phyloP scores from a whole-genome alignment of 2,329 filamentous ascomycete species.

The Eutypa lata region DNA sequence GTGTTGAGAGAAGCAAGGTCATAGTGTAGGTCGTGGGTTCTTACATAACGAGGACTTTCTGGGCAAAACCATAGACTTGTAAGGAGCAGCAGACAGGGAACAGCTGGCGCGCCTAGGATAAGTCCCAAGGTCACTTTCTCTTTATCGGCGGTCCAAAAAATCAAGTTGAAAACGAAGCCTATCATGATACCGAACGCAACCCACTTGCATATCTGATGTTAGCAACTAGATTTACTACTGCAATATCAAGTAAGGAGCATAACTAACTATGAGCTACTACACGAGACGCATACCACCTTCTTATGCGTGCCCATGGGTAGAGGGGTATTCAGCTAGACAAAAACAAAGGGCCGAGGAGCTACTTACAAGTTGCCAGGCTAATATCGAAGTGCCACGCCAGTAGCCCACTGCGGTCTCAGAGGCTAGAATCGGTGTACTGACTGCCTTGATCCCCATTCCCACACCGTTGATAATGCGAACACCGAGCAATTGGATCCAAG shows the following conservation, averaged over 20 bases:
- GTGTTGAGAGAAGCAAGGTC: no score
- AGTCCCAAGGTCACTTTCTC: slow-evolving; percentile 20
- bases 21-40: neutral
- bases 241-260: no score
- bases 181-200: slow-evolving; percentile 23
- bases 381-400: slow-evolving; percentile 45
- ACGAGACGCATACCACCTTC: no score
- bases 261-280: no score
- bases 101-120: slow-evolving; percentile 34
- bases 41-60: slow-evolving; percentile 34
- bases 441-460: slow-evolving; percentile 47
- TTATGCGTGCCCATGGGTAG: no score
- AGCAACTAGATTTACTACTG: neutral
- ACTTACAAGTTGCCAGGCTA: slow-evolving; percentile 40
- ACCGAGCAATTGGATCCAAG: slow-evolving; percentile 31
- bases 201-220: slow-evolving; percentile 6
- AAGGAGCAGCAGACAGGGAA: slow-evolving; percentile 32
- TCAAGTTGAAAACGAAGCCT: slow-evolving; percentile 28
- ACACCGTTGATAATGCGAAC: slow-evolving; percentile 37
- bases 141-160: slow-evolving; percentile 27
- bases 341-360: slow-evolving; percentile 20
- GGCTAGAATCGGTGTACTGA: slow-evolving; percentile 45
- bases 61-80: slow-evolving; percentile 34
- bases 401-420: slow-evolving; percentile 44
- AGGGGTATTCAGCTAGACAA: neutral